Evolutionary conservation across 371 early-diverging fungal species (phyloP).

Genomic region (Mucor irregularis): DNA sequence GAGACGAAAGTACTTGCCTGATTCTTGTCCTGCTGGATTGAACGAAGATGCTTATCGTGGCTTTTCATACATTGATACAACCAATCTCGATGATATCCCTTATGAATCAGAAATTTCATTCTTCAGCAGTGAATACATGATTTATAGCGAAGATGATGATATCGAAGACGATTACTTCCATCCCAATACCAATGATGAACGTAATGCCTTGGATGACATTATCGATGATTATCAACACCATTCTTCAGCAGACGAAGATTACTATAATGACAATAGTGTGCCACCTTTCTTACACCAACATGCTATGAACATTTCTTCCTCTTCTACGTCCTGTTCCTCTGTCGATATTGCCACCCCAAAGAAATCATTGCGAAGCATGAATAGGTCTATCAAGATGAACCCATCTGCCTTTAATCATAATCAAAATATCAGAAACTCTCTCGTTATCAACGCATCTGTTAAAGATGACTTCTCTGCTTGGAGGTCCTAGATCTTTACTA

Average conservation of each 20-base stretch:
- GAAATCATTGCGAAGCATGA: no score
- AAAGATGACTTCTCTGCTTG: slow-evolving; percentile 3
- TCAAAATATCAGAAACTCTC: slow-evolving; percentile 5
- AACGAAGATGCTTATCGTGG: slow-evolving; percentile 19
- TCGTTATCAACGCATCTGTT: not conserved
- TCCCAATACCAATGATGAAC: not conserved
- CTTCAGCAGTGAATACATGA: slow-evolving; percentile 2
- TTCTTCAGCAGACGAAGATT: no score
- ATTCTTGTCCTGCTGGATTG: slow-evolving; percentile 13
- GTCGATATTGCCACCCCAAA: not conserved
- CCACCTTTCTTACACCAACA: no score
- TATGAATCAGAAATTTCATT: slow-evolving; percentile 17
- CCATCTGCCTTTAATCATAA: not conserved
- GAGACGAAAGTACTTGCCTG: not conserved
- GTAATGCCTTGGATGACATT: not conserved
- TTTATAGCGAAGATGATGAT: slow-evolving; percentile 11
- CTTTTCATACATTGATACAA: slow-evolving; percentile 12
- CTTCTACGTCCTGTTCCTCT: not conserved
- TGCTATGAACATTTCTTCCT: no score
- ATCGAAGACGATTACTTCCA: not conserved
- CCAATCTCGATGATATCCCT: not conserved
- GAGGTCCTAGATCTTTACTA: not conserved
- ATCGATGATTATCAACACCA: not conserved
- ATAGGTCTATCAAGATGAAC: slow-evolving; percentile 3
- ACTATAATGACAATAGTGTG: no score